Conservation (phyloP, 345 rosid genomes). For the Eucalyptus sideroxylon region DNA sequence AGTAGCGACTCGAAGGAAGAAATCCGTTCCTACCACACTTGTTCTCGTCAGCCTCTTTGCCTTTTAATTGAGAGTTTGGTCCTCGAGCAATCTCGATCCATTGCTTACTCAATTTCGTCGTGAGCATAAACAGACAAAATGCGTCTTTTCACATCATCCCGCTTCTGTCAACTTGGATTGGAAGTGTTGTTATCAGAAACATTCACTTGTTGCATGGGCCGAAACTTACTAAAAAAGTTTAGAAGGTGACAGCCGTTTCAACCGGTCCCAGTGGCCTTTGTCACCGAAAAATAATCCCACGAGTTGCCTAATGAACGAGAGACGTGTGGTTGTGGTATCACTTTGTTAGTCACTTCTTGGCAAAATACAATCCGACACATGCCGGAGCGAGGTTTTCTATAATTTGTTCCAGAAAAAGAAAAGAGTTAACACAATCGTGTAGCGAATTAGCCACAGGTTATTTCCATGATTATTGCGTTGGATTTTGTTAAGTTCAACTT, state of each 20-base stretch:
- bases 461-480: background rate
- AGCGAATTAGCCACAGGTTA: background rate
- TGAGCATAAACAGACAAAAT: background rate
- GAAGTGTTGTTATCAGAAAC: background rate
- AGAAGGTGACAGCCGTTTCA: background rate
- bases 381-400: background rate
- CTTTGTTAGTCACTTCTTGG: background rate
- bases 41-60: background rate
- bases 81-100: background rate
- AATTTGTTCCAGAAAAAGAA: background rate
- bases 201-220: background rate
- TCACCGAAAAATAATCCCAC: background rate
- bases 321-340: background rate
- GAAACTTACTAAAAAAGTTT: background rate
- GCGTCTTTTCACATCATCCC: background rate
- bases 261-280: background rate
- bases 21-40: background rate
- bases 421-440: background rate
- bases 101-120: background rate
- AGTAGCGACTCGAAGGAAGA: background rate
- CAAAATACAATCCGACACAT: background rate
- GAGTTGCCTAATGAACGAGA: background rate
- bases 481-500: background rate
- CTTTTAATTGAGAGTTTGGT: background rate
- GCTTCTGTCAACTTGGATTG: background rate